These are phyloP conservation scores for Pontederia paniculata DNA, from an alignment of 176 grass and related monocot species.

Conservation along the genomic window DNA sequence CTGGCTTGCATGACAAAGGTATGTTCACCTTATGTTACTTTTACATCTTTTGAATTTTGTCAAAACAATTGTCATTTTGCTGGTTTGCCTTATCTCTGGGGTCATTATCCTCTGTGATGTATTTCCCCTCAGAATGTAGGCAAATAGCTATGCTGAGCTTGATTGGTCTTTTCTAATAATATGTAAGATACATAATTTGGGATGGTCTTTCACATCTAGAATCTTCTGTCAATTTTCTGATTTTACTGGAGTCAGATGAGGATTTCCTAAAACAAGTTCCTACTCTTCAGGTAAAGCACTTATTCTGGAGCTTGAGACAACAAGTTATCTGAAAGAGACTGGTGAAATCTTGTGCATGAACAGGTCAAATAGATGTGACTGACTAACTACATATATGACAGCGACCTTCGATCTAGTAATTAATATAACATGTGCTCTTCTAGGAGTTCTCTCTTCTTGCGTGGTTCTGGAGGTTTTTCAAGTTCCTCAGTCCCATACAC, in stretches of 20 bases:
- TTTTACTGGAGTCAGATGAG: slow-evolving; percentile 9
- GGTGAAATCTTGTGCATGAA: slow-evolving; percentile 86
- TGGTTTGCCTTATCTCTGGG: too few relatives aligned
- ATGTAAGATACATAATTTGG: too few relatives aligned
- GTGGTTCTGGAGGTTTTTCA: slow-evolving; percentile 91
- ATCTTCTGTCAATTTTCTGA: background rate
- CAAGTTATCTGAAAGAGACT: slow-evolving; percentile 49
- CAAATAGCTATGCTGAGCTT: too few relatives aligned
- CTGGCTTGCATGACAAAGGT: slow-evolving; percentile 96
- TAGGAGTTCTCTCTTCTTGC: slow-evolving; percentile 80
- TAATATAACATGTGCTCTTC: slow-evolving; percentile 3
- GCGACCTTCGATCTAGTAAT: slow-evolving; percentile 4
- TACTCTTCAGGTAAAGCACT: slow-evolving; percentile 69
- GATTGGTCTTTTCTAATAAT: too few relatives aligned
- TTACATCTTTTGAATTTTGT: background rate
- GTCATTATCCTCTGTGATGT: too few relatives aligned
- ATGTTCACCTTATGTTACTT: background rate
- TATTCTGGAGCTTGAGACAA: slow-evolving; percentile 74
- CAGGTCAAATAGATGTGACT: slow-evolving; percentile 29
- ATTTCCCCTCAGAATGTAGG: too few relatives aligned
- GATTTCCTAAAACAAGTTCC: slow-evolving; percentile 6
- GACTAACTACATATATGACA: background rate
- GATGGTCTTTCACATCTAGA: too few relatives aligned
- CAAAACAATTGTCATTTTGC: background rate
- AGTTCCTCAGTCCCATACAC: slow-evolving; percentile 52